Evolutionary conservation across 2,329 filamentous ascomycete species (phyloP).

Genomic region (Rutstroemia sp.): DNA sequence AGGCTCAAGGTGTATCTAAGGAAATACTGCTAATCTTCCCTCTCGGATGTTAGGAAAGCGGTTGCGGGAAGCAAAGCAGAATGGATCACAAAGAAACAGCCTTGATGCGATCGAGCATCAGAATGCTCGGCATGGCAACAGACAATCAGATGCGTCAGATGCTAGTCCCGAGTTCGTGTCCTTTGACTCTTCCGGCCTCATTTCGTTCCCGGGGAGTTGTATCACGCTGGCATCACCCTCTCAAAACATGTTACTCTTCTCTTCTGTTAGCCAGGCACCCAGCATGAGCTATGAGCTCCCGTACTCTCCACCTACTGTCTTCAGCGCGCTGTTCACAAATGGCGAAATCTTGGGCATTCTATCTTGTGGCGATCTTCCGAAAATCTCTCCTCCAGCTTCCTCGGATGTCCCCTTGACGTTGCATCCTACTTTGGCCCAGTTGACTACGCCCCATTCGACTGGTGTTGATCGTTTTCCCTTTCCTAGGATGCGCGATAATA

Average conservation of each 20-base stretch:
- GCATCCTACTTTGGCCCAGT: neutral
- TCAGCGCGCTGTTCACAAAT: neutral
- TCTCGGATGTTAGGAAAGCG: neutral
- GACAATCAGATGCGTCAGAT: neutral
- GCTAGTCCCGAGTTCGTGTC: neutral
- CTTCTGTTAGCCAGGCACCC: neutral
- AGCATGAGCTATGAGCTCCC: neutral
- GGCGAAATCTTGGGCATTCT: neutral
- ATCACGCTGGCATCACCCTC: neutral
- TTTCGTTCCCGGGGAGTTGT: neutral
- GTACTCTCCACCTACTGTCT: neutral
- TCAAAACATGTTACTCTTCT: neutral
- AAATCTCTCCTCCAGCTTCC: neutral
- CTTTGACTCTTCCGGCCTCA: neutral
- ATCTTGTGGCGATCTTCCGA: neutral
- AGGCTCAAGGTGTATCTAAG: neutral
- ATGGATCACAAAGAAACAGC: neutral
- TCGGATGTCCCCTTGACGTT: neutral
- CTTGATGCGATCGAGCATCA: neutral
- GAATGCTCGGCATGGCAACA: neutral
- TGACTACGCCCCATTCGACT: neutral
- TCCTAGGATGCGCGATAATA: neutral
- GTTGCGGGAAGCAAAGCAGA: neutral
- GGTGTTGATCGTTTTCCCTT: neutral
- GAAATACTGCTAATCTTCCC: neutral